Percentiles rank a stretch among this genome's conserved stretches.
Conservation (phyloP, 169 alveolate genomes). For the Eimeria acervulina region DNA sequence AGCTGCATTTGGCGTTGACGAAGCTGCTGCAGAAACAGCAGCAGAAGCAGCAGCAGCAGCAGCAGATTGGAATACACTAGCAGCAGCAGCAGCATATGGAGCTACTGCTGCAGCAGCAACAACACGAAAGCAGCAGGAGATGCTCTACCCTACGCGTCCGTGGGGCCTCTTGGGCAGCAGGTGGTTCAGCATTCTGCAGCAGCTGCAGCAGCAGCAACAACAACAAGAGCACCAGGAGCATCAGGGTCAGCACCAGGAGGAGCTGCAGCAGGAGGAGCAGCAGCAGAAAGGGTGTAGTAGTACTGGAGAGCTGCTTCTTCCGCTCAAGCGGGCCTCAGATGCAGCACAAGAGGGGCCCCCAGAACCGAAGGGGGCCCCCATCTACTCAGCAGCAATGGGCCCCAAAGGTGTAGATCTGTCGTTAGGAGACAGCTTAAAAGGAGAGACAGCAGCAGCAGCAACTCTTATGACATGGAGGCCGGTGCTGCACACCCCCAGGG, state of each 20-base stretch:
- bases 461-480: slow-evolving; percentile 32
- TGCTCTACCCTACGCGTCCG: background rate
- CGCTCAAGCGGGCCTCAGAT: background rate
- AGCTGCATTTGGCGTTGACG: slow-evolving; percentile 4
- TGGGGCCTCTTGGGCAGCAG: slow-evolving; percentile 38
- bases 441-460: slow-evolving; percentile 37
- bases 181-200: background rate
- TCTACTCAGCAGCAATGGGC: no score
- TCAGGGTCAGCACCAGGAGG: background rate
- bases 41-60: background rate
- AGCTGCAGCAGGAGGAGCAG: no score
- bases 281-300: background rate
- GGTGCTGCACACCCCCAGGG: slow-evolving; percentile 27
- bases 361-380: no score
- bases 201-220: slow-evolving; percentile 21
- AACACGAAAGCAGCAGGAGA: background rate
- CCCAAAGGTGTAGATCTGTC: background rate
- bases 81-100: background rate
- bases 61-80: background rate
- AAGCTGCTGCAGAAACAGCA: background rate
- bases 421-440: background rate
- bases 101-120: background rate
- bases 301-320: background rate
- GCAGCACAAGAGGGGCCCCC: background rate
- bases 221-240: background rate